Evolutionary conservation across 2,329 filamentous ascomycete species (phyloP).

Genomic region (Sporothrix humicola): DNA sequence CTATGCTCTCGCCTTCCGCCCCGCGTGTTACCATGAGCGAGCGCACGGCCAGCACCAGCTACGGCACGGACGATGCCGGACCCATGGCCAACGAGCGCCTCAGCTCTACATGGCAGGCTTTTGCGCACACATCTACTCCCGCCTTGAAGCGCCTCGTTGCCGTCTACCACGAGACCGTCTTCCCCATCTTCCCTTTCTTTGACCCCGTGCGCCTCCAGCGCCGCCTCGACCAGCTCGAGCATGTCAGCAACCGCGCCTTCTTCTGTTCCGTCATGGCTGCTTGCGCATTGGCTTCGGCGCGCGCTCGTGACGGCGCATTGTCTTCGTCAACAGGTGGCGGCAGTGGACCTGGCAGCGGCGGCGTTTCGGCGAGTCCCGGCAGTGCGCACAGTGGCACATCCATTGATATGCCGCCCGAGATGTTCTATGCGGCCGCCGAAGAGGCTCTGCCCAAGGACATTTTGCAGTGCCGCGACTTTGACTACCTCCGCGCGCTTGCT

Average conservation of each 20-base stretch:
- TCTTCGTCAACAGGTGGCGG: slow-evolving; percentile 14
- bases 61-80: slow-evolving; percentile 31
- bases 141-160: slow-evolving; percentile 36
- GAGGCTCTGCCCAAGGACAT: slow-evolving; percentile 39
- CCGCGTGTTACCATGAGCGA: slow-evolving; percentile 24
- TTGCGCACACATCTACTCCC: slow-evolving; percentile 38
- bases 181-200: slow-evolving; percentile 42
- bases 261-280: slow-evolving; percentile 42
- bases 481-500: slow-evolving; percentile 39
- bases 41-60: slow-evolving; percentile 23
- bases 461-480: slow-evolving; percentile 39
- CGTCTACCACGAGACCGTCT: slow-evolving; percentile 40
- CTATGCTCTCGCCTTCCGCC: slow-evolving; percentile 18
- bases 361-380: slow-evolving; percentile 28
- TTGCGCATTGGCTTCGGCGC: slow-evolving; percentile 39
- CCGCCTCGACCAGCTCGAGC: slow-evolving; percentile 39
- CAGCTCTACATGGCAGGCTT: slow-evolving; percentile 38
- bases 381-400: slow-evolving; percentile 6
- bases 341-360: not conserved
- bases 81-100: slow-evolving; percentile 34
- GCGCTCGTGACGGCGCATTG: slow-evolving; percentile 39
- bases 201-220: slow-evolving; percentile 37
- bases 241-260: slow-evolving; percentile 40
- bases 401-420: slow-evolving; percentile 38
- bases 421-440: slow-evolving; percentile 40